Base-by-base conservation (phyloP, 2,329 filamentous ascomycete genomes). In the Botrytis byssoidea region DNA sequence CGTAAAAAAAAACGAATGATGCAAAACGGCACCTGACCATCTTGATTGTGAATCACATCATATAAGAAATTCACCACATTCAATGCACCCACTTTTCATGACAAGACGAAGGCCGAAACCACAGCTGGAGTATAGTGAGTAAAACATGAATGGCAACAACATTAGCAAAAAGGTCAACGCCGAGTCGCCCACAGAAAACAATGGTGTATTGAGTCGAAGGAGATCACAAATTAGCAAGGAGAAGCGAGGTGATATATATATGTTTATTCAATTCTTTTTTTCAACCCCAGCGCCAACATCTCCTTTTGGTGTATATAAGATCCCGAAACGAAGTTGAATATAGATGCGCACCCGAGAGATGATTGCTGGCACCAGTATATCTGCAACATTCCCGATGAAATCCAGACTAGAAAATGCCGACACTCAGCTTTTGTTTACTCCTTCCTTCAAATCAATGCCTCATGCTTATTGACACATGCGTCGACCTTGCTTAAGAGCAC, bases 401-500 rank as follows among this genome's bases (percentile, higher is more conserved):
- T 46, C 37, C 32, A 70, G 42, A 44, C 55, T 60, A 8, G 16
- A 63, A 60, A 37, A 35, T 37, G 8, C 18, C 22, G 44, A 9
- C 16, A 22, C n/a, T 25, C 35, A 61, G 20, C 51, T 37, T 65
- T 65, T 40, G 29, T 46, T 51, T 12, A 51, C 7, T 71, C 25
- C 59, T 37, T 4, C 63, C 46, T 48, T 72, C 35, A 57, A 16
- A 67, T 14, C 51, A 72, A 68, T 35, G 35, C 29, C 12, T 42
- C 46, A 74, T 78, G 77, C n/a, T 77, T 77, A 25, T 73, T 74
- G 25, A 83, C 77, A 65, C 84, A 82, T 42, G 77, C 77, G 40
- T 83, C 81, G 60, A 88, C 81, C 79, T 86, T 86, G 22, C 73
- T 73, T 77, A 90, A 77, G 74, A 94, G 80, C 77, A 87, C 85